Base-by-base conservation (phyloP, 208 protist genomes). In the Crithidia mellificae region DNA sequence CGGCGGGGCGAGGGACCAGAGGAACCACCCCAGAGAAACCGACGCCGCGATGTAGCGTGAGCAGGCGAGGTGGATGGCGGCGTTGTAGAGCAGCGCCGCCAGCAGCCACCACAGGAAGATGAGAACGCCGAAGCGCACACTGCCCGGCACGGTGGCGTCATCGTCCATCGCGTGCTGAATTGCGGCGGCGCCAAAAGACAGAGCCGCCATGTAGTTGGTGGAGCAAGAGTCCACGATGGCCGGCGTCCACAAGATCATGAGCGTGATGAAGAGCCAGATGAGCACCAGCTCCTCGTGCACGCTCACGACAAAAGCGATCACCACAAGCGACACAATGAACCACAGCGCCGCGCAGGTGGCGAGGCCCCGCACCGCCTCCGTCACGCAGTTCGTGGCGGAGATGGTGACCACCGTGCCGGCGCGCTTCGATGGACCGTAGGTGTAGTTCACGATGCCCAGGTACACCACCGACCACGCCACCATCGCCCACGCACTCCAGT, bases 231-330 rank as follows among this genome's bases (percentile, higher is more conserved):
- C 88, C 50, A 92, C 80, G 36, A 93, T 85, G 47, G 91, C 87
- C 2, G 91, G 91, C 19, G 85, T 72, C 89, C 91, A 96, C 30
- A 94, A 63, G 6, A 90, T 78, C 41, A 89, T 78, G 47, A 96
- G 66, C 17, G 84, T 81, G 52, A 89, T 83, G 58, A 90, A 74
- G 30, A 94, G 69, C 89, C 91, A 96, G 59, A 96, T 77, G 43
- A 79, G 52, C 25, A 96, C 59, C 17, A 96, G 80, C 72, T 96
- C 88, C 62, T 94, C 83, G 72, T 96, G 88, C 62, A 96, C 87
- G 70, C 91, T 92, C 15, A 96, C 91, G 9, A 90, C 80, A 25
- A 88, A 65, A 8, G 81, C 80, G 50, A 96, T 62, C 6, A 88
- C 81, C 15, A 84, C 32, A 24, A 93, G 52, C 19, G 65, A 81